These are phyloP conservation scores for Santalum album DNA, from an alignment of 164 flowering plant genomes.

Conservation along the genomic window DNA sequence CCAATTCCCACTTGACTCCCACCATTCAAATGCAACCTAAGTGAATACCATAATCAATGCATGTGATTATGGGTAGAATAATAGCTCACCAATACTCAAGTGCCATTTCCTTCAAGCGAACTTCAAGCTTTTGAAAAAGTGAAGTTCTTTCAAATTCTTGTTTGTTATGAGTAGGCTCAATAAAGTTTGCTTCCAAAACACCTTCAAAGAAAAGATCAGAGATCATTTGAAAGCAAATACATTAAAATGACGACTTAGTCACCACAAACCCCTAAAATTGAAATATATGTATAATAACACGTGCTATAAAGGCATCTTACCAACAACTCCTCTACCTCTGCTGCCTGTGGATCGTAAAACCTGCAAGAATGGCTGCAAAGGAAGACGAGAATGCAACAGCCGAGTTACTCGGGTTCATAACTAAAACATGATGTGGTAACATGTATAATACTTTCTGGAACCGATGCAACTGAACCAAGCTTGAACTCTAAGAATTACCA, in stretches of 20 bases:
- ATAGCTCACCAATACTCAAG: conserved; percentile 75
- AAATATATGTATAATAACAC: background rate
- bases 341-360: conserved; percentile 39
- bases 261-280: background rate
- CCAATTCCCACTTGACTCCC: too few species aligned
- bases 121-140: conserved; percentile 79
- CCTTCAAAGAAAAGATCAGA: conserved; percentile 30
- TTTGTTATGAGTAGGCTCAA: conserved; percentile 88
- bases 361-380: conserved; percentile 82
- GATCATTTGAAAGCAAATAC: conserved; percentile 2
- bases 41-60: background rate
- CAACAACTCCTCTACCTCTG: conserved; percentile 87
- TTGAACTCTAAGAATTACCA: too few species aligned
- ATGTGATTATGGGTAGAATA: background rate
- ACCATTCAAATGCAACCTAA: too few species aligned
- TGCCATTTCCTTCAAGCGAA: conserved; percentile 84
- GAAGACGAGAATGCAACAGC: background rate
- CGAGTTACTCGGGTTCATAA: background rate
- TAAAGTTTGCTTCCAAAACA: conserved; percentile 81
- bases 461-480: too few species aligned
- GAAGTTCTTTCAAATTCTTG: conserved; percentile 94
- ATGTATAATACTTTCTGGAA: too few species aligned
- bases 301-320: conserved; percentile 32
- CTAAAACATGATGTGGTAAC: background rate
- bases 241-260: background rate